Conservation (phyloP, 2,329 filamentous ascomycete species). For the Fusarium neocosmosporiellum region DNA sequence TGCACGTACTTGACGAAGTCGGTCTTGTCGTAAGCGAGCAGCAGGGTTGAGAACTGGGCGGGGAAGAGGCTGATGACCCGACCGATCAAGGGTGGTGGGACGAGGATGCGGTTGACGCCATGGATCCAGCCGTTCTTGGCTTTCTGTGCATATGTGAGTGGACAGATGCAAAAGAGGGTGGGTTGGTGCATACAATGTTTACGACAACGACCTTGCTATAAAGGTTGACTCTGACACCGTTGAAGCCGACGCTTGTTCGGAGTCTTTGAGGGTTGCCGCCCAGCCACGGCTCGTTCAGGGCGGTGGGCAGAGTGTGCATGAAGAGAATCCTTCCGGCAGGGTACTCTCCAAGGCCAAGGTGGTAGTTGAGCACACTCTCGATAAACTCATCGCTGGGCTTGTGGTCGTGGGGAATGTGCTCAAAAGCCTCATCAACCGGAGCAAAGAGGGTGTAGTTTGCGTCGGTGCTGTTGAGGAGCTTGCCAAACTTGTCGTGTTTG, state of each 20-base stretch:
- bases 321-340: constrained; percentile 73
- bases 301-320: constrained; percentile 80
- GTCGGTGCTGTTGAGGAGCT: constrained; percentile 78
- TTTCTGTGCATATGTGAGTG: constrained; percentile 55
- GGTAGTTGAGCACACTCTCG: constrained; percentile 78
- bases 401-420: constrained; percentile 63
- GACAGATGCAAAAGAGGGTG: rapidly evolving
- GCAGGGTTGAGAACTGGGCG: constrained; percentile 79
- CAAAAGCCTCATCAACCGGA: constrained; percentile 81
- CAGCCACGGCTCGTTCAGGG: constrained; percentile 68
- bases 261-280: constrained; percentile 78
- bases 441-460: constrained; percentile 85
- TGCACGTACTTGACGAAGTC: constrained; percentile 73
- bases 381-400: constrained; percentile 78
- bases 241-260: constrained; percentile 70
- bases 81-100: constrained; percentile 76
- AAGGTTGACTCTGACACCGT: constrained; percentile 80
- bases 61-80: constrained; percentile 73
- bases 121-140: constrained; percentile 86
- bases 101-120: constrained; percentile 77
- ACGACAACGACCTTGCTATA: constrained; percentile 76
- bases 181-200: constrained; percentile 69
- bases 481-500: constrained; percentile 76
- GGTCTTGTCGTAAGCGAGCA: constrained; percentile 79
- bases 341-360: constrained; percentile 76